phyloP scores from a whole-genome alignment of 495 filamentous ascomycete genomes.

The Astrothelium subdiscretum region DNA sequence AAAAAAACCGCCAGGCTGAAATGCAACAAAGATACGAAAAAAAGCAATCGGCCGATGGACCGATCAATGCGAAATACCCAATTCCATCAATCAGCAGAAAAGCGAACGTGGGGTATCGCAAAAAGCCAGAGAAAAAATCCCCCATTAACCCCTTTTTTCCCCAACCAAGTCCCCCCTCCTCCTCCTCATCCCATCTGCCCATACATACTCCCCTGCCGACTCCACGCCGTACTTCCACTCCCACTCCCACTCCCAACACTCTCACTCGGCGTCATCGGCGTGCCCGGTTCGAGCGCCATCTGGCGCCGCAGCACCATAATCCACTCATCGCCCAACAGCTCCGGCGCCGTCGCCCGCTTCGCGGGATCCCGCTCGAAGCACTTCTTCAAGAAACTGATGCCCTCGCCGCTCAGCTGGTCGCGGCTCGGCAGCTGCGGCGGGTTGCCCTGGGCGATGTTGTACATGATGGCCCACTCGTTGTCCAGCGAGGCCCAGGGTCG shows the following conservation, averaged over 20 bases:
- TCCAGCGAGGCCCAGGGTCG: constrained; percentile 95
- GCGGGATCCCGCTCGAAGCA: constrained; percentile 83
- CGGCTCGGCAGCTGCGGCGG: constrained; percentile 67
- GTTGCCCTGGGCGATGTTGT: constrained; percentile 96
- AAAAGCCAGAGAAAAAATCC: not conserved
- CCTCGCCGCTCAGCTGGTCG: constrained; percentile 73
- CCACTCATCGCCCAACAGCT: constrained; percentile 93
- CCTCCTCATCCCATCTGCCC: not conserved
- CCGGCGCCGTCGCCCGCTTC: constrained; percentile 68
- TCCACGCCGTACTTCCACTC: not conserved
- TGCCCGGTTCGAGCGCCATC: constrained; percentile 43
- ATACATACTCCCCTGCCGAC: not conserved
- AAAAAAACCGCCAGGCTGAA: not conserved
- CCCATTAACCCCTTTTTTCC: not conserved
- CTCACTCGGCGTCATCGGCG: constrained; percentile 32
- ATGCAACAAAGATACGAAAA: not conserved
- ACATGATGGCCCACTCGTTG: constrained; percentile 99
- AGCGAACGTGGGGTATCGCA: not conserved
- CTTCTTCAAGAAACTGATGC: constrained; percentile 76
- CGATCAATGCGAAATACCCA: not conserved
- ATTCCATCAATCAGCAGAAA: not conserved
- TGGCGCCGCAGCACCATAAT: constrained; percentile 59
- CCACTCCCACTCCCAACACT: constrained; percentile 9
- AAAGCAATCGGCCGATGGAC: not conserved
- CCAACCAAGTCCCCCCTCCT: not conserved